Base-by-base conservation (phyloP, 75 land plant genomes). In the Larix kaempferi region DNA sequence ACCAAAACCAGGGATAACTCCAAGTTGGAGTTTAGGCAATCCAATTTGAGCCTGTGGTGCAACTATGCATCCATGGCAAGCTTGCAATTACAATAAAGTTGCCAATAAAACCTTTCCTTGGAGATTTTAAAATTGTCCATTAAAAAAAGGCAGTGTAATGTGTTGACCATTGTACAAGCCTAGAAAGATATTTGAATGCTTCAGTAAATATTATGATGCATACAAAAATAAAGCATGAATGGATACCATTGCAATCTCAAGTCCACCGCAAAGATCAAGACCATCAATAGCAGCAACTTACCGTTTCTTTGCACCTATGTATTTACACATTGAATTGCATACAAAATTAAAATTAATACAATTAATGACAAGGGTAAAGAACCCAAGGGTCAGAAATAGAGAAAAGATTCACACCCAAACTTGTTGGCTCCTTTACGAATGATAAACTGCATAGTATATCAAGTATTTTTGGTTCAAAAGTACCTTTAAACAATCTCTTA, bases 281-380 rank as follows among this genome's bases (percentile, higher is more conserved):
- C 99, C 99, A 73, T 95, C 93, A 74, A 97, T 93, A 56, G 99
- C 99, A 74, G 99, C 99, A 75, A 97, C 99, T 21, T 94, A 85
- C 25, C 98, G 99, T 78, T 97, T 94, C 81, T 73, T 88, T 71
- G 95, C 88, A 86, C 79, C 99, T 96, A 80, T 35, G 37, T 57
- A 76, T 52, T 33, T 17, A 37, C 41, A 69, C n/a, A 69, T 21
- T 5, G 16, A 35, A 35, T 39, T 21, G 12, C 23, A 19, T n/a
- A n/a, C n/a, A n/a, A n/a, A n/a, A n/a, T n/a, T 21, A 27, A 37
- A 54, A 22, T 78, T 37, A 37, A 77, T 33, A 58, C 11, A 21
- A 60, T 19, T 44, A 29, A 69, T 69, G 29, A 27, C 1, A 17
- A 57, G n/a, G 25, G 57, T 16, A 64, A 63, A 15, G 29, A 82